Evolutionary conservation across 768 basidiomycete genomes (phyloP), one percentile per base, ranked within the genome.

Genomic region (Psilocybe cubensis): DNA sequence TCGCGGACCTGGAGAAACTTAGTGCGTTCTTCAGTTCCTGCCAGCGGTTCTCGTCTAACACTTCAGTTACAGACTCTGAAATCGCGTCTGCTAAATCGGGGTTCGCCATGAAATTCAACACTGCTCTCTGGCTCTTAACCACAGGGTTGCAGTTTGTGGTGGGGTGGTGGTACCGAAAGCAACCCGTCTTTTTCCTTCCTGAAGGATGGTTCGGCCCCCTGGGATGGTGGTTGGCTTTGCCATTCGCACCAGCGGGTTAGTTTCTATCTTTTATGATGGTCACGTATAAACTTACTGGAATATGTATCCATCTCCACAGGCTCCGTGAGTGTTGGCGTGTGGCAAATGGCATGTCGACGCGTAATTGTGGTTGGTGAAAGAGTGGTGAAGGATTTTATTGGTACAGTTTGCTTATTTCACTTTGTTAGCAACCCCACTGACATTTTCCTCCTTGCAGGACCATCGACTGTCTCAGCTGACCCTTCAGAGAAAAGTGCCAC

Each of bases 161-260:
- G 41, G 92, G 92, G 18, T 95, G 93, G 89, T 96, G 89, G 88
- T 95, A 94, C 74, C 82, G 96, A 60, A 89, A 83, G 59, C 72
- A 86, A n/a, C 86, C 96, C 8, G 92, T 98, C 38, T 98, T 99
- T 73, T 99, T 88, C 73, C 83, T 98, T 5, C 97, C 97, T 3
- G 76, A 81, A 28, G 88, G 88, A 25, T 98, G 96, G 96, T 84
- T 96, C 54, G 93, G 93, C 6, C 92, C 93, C 3, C 73, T 95
- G 28, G 84, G 79, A 6, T 97, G 96, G 95, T 88, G 90, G 77
- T 73, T 98, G 54, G 81, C 92, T 24, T 81, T 98, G 57, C 96
- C 96, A 47, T 95, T 93, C 63, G 96, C 96, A 18, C 96, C 96
- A 0, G 79, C 76, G 68, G 94, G 93, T 91, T 45, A 56, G 84